Percentiles rank a stretch among this genome's conserved stretches.
Conservation (phyloP, 2,329 filamentous ascomycete genomes). For the Herpotrichia juniperi region DNA sequence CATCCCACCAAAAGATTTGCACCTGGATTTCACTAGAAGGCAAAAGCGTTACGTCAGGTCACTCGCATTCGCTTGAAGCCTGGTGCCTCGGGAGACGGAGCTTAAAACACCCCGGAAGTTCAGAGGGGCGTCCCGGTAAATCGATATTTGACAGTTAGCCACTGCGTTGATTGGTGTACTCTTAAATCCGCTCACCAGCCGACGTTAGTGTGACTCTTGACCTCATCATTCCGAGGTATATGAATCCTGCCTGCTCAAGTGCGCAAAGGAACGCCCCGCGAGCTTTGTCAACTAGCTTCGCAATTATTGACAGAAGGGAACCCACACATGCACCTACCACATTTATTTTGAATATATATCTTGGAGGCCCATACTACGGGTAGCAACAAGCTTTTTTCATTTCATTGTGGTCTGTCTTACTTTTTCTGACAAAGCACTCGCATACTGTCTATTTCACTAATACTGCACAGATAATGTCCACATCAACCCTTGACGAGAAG, state of each 20-base stretch:
- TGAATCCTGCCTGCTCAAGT: conserved; percentile 20
- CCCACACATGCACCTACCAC: not conserved
- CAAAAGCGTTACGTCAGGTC: not conserved
- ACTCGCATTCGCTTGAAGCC: not conserved
- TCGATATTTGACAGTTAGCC: not conserved
- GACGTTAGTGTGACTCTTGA: conserved; percentile 26
- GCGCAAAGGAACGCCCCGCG: conserved; percentile 10
- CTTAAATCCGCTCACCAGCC: conserved; percentile 33
- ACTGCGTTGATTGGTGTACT: not conserved
- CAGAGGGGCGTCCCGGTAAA: not conserved
- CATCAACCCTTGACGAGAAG: conserved; percentile 33
- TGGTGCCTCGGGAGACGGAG: conserved; percentile 6
- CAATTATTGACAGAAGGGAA: not conserved
- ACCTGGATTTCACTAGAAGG: not conserved
- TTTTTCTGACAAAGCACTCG: not conserved
- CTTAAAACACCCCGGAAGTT: conserved; percentile 8
- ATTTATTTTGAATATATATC: not conserved
- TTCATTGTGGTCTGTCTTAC: not conserved
- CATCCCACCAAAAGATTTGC: not conserved
- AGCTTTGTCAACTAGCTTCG: not conserved
- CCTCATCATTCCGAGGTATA: conserved; percentile 27
- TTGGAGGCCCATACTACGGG: not conserved
- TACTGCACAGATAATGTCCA: conserved; percentile 16
- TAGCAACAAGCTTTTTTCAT: not conserved
- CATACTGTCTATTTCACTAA: not conserved